Evolutionary conservation across 2,329 filamentous ascomycete genomes (phyloP).

Genomic region (Berkeleyomyces basicola): DNA sequence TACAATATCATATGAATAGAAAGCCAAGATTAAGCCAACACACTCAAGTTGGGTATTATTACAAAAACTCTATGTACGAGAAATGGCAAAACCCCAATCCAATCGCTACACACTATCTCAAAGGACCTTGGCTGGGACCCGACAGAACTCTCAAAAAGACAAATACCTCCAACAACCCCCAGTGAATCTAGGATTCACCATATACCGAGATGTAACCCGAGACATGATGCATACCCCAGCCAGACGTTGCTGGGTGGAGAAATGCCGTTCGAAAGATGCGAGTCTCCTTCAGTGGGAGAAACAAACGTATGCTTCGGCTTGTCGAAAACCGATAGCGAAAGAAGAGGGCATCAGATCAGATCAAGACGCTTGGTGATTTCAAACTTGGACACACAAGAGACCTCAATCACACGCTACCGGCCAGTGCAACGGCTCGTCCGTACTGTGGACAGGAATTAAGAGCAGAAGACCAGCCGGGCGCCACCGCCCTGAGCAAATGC

Average conservation of each 20-base stretch:
- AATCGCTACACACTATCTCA: background rate
- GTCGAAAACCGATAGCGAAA: background rate
- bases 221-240: background rate
- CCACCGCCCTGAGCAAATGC: background rate
- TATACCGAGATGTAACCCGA: background rate
- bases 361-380: background rate
- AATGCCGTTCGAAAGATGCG: too few relatives aligned
- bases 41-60: conserved; percentile 14
- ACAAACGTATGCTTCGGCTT: background rate
- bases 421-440: background rate
- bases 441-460: background rate
- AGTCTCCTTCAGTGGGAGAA: background rate
- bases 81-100: conserved; percentile 3
- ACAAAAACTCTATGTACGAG: conserved; percentile 14
- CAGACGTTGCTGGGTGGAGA: background rate
- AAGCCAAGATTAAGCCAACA: conserved; percentile 13
- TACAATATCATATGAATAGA: background rate
- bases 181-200: background rate
- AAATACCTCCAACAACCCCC: background rate
- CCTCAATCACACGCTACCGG: background rate
- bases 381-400: background rate
- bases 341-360: background rate
- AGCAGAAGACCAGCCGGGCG: background rate
- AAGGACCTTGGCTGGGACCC: background rate
- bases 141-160: background rate